phyloP scores from a whole-genome alignment of 2,329 filamentous ascomycete genomes.

The Xylariaceae sp. region DNA sequence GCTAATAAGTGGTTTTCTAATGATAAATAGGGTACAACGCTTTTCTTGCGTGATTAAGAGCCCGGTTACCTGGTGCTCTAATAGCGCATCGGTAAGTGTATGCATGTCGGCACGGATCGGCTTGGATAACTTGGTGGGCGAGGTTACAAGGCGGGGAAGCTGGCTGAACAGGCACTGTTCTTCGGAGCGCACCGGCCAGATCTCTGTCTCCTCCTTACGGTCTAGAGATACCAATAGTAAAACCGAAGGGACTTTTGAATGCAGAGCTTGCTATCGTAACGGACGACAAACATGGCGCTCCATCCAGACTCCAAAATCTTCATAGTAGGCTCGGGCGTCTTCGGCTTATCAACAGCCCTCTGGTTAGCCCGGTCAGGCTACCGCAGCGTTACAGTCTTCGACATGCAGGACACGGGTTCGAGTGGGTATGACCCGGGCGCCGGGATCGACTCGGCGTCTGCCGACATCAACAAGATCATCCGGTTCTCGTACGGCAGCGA shows the following conservation, averaged over 20 bases:
- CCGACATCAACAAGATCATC: constrained; percentile 53
- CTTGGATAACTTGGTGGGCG: not conserved
- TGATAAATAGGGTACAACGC: no score
- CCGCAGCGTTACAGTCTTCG: constrained; percentile 53
- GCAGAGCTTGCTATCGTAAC: no score
- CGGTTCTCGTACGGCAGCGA: constrained; percentile 50
- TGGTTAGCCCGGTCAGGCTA: constrained; percentile 53
- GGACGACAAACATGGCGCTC: constrained; percentile 3
- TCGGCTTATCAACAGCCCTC: constrained; percentile 50
- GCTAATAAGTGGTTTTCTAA: no score
- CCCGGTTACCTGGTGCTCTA: no score
- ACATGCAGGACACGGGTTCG: constrained; percentile 51
- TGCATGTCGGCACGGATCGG: no score
- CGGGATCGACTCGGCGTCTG: constrained; percentile 45
- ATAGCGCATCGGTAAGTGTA: no score
- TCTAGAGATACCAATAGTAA: no score
- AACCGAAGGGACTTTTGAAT: no score
- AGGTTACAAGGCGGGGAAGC: constrained; percentile 9
- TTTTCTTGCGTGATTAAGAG: no score
- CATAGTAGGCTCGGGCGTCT: constrained; percentile 50
- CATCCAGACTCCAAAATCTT: constrained; percentile 38
- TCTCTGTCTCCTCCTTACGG: no score
- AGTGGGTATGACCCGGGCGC: constrained; percentile 47
- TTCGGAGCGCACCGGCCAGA: not conserved
- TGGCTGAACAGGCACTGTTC: not conserved